Percentiles rank a stretch among this genome's conserved stretches.
These are phyloP conservation scores for Saccharomycopsis amapae DNA, from an alignment of 805 yeast genomes.

Conservation along the genomic window DNA sequence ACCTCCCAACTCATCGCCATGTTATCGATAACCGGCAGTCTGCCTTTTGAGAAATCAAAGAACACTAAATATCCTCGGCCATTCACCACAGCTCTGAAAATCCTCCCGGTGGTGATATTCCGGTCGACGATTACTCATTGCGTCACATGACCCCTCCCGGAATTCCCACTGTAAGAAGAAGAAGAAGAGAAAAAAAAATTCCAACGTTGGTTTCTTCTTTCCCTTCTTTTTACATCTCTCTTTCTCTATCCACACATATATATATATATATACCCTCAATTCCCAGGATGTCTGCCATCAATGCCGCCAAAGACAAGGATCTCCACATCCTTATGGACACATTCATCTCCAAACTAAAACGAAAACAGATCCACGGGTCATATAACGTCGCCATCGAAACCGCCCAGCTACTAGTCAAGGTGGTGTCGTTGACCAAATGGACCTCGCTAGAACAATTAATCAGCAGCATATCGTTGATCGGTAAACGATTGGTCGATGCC, in stretches of 20 bases:
- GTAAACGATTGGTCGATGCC: conserved; percentile 61
- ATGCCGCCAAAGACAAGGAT: conserved; percentile 26
- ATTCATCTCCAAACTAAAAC: conserved; percentile 54
- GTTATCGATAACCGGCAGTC: too few species aligned
- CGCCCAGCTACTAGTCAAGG: conserved; percentile 79
- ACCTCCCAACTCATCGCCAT: too few species aligned
- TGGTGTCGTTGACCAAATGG: conserved; percentile 88
- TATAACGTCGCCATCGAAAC: conserved; percentile 79
- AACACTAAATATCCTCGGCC: too few species aligned
- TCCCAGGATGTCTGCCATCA: conserved; percentile 14
- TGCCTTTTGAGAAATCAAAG: too few species aligned
- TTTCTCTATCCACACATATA: not conserved
- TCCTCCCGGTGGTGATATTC: too few species aligned
- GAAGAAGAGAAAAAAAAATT: too few species aligned
- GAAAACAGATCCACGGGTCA: conserved; percentile 80
- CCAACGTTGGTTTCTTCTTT: too few species aligned
- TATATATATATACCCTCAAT: not conserved
- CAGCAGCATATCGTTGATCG: conserved; percentile 63
- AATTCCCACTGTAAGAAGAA: too few species aligned
- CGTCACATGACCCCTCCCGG: too few species aligned
- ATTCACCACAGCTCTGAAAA: too few species aligned
- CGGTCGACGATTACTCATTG: too few species aligned
- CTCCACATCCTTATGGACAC: conserved; percentile 36
- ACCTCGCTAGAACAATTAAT: conserved; percentile 66
- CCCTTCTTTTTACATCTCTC: not conserved